Conservation (phyloP, 192 early-diverging fungal genomes). For the Phycomyces blakesleeanus region DNA sequence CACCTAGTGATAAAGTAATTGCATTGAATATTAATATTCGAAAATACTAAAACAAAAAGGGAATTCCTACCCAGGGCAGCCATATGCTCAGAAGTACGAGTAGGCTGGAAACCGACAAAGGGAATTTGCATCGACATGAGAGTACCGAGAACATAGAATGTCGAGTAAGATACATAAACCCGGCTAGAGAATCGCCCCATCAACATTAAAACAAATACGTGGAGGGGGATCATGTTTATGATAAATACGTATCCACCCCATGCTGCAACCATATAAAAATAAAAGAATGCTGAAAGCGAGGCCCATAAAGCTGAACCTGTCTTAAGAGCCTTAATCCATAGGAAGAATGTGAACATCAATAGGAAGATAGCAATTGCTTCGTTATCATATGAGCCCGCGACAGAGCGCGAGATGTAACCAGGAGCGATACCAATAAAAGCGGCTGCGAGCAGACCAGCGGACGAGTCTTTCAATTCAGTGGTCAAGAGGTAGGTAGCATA, state of each 20-base stretch:
- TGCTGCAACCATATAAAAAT: slow-evolving; percentile 99
- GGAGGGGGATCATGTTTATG: slow-evolving; percentile 97
- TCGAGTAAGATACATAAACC: slow-evolving; percentile 95
- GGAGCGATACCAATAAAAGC: slow-evolving; percentile 98
- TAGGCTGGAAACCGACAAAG: slow-evolving; percentile 99
- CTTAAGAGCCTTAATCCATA: slow-evolving; percentile 97
- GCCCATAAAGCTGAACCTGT: slow-evolving; percentile 91
- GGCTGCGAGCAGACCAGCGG: slow-evolving; percentile 94
- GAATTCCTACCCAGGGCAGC: slow-evolving; percentile 76
- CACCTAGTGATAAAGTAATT: slow-evolving; percentile 47
- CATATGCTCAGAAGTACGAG: slow-evolving; percentile 98
- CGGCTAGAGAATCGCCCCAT: slow-evolving; percentile 96
- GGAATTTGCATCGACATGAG: slow-evolving; percentile 98
- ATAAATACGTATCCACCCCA: slow-evolving; percentile 99
- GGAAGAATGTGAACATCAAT: slow-evolving; percentile 94
- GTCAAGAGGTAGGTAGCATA: slow-evolving; percentile 93
- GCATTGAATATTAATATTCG: slow-evolving; percentile 1
- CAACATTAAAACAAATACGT: slow-evolving; percentile 87
- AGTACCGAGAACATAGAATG: slow-evolving; percentile 97
- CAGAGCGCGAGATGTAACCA: slow-evolving; percentile 99
- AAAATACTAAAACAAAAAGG: slow-evolving; percentile 13
- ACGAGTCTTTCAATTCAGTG: slow-evolving; percentile 83
- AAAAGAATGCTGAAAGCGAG: slow-evolving; percentile 82
- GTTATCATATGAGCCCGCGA: slow-evolving; percentile 99
- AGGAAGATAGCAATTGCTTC: slow-evolving; percentile 99